A percentile compares a stretch with the other conserved stretches of the same genome.
Conservation (phyloP, 164 flowering plant species). For the Tetrastigma voinierianum region DNA sequence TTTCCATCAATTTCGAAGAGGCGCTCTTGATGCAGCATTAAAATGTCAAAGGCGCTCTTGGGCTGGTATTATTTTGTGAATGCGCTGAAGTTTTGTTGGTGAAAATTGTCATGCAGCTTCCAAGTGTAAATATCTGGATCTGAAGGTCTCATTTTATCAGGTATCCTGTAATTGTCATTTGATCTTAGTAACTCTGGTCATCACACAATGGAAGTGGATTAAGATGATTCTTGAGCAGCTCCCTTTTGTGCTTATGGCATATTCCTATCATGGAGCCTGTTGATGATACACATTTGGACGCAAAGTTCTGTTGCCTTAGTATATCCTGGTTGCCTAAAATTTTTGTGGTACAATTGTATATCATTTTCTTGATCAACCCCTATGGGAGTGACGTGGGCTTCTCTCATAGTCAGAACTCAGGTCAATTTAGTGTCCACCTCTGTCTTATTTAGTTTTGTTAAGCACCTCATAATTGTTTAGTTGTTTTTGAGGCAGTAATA, state of each 20-base stretch:
- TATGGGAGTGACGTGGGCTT: too few relatives aligned
- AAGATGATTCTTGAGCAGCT: conserved; percentile 3
- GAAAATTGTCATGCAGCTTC: neutral
- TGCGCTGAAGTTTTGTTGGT: neutral
- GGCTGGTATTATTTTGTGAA: neutral
- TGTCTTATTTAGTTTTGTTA: too few relatives aligned
- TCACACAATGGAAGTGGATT: neutral
- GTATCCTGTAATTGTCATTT: conserved; percentile 6
- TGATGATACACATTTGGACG: neutral
- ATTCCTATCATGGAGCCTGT: neutral
- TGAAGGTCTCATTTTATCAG: neutral
- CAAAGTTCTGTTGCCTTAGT: neutral
- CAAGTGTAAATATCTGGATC: conserved; percentile 9
- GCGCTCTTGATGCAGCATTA: neutral
- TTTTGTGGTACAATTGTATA: too few relatives aligned
- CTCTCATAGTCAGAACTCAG: too few relatives aligned
- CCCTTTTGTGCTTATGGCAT: conserved; percentile 3
- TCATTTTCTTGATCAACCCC: too few relatives aligned
- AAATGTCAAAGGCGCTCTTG: too few relatives aligned
- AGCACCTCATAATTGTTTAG: too few relatives aligned
- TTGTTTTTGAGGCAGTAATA: too few relatives aligned
- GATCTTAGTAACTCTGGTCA: neutral
- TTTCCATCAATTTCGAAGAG: neutral
- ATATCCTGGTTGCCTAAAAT: neutral
- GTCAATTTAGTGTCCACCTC: too few relatives aligned